Percentiles rank a stretch among this genome's conserved stretches.
Evolutionary conservation across 495 filamentous ascomycete genomes (phyloP).

Genomic region (Xylaria venustula): DNA sequence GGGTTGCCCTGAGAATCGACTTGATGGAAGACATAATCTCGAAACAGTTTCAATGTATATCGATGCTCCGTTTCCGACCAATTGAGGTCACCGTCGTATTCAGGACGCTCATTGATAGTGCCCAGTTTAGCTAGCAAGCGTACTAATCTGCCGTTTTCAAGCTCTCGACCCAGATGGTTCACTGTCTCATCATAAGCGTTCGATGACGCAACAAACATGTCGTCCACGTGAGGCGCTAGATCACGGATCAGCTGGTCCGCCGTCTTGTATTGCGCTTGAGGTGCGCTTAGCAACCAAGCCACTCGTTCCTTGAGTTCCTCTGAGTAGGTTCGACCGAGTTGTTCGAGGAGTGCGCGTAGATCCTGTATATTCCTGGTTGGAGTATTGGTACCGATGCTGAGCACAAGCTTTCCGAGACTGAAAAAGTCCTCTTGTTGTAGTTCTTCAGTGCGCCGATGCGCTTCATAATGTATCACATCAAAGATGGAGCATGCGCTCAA

Average conservation of each 20-base stretch:
- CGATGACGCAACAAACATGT: conserved; percentile 62
- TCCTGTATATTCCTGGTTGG: conserved; percentile 52
- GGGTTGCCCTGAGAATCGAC: conserved; percentile 81
- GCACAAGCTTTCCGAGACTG: conserved; percentile 78
- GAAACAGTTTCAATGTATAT: conserved; percentile 90
- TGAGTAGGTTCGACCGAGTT: conserved; percentile 69
- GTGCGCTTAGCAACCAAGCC: conserved; percentile 67
- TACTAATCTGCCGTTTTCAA: conserved; percentile 87
- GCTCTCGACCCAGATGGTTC: conserved; percentile 66
- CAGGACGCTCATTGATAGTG: conserved; percentile 83
- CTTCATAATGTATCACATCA: conserved; percentile 80
- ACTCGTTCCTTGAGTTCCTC: conserved; percentile 71
- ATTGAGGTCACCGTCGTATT: conserved; percentile 67
- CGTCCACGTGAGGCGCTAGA: conserved; percentile 76
- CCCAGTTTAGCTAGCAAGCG: conserved; percentile 82
- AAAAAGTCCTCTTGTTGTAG: conserved; percentile 86
- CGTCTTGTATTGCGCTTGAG: conserved; percentile 55
- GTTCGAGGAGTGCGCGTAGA: conserved; percentile 63
- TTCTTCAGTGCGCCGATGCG: conserved; percentile 62
- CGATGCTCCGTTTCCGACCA: conserved; percentile 90
- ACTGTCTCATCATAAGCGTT: conserved; percentile 52
- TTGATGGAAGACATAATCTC: conserved; percentile 96
- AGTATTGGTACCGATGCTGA: conserved; percentile 71
- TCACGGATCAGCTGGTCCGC: conserved; percentile 75
- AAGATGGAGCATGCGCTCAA: conserved; percentile 82